These are phyloP conservation scores for Edaphochlamys debaryana DNA, from an alignment of 139 green algal species.

Conservation along the genomic window DNA sequence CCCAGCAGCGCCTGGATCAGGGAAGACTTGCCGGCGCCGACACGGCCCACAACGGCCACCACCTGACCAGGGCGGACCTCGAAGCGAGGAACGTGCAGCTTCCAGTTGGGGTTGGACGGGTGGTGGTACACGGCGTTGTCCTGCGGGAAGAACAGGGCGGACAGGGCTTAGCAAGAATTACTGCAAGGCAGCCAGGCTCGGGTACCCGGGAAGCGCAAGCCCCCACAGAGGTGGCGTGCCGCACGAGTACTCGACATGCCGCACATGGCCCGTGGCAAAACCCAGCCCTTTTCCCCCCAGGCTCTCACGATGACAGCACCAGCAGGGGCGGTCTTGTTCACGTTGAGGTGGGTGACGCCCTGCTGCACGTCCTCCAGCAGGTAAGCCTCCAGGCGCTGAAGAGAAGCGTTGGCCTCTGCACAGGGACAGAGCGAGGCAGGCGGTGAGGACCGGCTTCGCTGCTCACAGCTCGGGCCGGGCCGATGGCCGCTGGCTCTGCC, in stretches of 20 bases:
- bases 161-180: neutral
- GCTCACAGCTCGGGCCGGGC: neutral
- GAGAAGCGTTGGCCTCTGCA: too few species aligned
- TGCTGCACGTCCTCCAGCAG: slow-evolving; percentile 31
- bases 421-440: too few species aligned
- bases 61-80: too few species aligned
- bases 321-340: neutral
- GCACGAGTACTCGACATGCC: neutral
- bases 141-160: neutral
- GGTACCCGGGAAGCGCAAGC: neutral
- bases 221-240: neutral
- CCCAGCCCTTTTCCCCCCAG: too few species aligned
- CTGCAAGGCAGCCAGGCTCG: neutral
- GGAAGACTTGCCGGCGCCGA: too few species aligned
- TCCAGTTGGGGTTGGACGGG: slow-evolving; percentile 44
- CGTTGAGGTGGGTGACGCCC: neutral
- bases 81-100: slow-evolving; percentile 45
- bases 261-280: too few species aligned
- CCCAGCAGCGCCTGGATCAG: too few species aligned
- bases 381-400: too few species aligned
- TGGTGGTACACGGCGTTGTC: slow-evolving; percentile 58
- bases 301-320: slow-evolving; percentile 6
- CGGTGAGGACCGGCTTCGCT: neutral
- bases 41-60: too few species aligned
- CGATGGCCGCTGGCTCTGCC: too few species aligned